Conservation (phyloP, 441 rosid species). For the Cnidoscolus chayamansa region DNA sequence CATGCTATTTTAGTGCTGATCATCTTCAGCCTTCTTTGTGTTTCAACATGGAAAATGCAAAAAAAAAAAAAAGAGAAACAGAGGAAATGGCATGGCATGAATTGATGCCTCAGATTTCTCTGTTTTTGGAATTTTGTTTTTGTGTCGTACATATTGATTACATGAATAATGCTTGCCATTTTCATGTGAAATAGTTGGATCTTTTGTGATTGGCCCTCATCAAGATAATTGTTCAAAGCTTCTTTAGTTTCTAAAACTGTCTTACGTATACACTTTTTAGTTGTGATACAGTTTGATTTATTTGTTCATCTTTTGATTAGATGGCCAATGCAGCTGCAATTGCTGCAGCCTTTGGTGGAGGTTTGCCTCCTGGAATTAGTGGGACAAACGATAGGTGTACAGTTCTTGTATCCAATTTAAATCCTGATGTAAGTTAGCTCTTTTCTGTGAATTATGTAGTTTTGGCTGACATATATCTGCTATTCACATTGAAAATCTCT, state of each 20-base stretch:
- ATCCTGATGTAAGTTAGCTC: slow-evolving; percentile 69
- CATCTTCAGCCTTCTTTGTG: not conserved
- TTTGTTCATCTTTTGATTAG: slow-evolving; percentile 31
- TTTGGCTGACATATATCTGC: slow-evolving; percentile 6
- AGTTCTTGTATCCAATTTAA: slow-evolving; percentile 77
- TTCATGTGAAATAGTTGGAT: not conserved
- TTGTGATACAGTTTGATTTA: slow-evolving; percentile 10
- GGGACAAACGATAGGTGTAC: slow-evolving; percentile 97
- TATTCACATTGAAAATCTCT: slow-evolving; percentile 16
- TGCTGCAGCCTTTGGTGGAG: slow-evolving; percentile 95
- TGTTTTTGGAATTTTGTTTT: not conserved
- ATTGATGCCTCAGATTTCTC: not conserved
- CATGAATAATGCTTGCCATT: not conserved
- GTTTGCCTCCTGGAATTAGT: slow-evolving; percentile 90
- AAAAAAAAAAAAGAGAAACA: not conserved
- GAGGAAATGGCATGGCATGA: not conserved
- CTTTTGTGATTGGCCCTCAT: not conserved
- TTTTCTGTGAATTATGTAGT: slow-evolving; percentile 11
- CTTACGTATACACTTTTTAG: not conserved
- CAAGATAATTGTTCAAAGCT: slow-evolving; percentile 4
- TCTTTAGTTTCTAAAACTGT: not conserved
- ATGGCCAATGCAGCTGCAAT: slow-evolving; percentile 90
- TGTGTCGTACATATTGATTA: not conserved
- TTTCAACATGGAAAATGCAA: not conserved
- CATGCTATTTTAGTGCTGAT: no score